These are phyloP conservation scores for Neurospora sp. DNA, from an alignment of 495 filamentous ascomycete species.

Conservation along the genomic window DNA sequence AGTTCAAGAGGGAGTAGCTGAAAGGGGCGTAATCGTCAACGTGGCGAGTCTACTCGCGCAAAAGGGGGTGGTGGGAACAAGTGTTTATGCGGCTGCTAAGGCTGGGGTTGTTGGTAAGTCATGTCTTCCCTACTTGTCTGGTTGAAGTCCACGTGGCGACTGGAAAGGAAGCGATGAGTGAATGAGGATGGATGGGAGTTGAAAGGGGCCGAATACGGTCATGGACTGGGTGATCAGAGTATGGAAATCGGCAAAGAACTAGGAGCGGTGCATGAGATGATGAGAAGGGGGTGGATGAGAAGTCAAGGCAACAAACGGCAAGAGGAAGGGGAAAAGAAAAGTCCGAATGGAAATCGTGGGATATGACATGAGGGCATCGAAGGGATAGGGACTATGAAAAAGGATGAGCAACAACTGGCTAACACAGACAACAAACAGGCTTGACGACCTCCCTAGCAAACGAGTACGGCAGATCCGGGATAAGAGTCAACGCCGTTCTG, in stretches of 20 bases:
- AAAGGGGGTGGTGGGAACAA: slow-evolving; percentile 52
- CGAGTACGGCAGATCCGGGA: slow-evolving; percentile 46
- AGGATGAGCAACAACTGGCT: background rate
- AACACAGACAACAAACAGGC: slow-evolving; percentile 24
- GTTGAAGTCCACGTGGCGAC: too few relatives aligned
- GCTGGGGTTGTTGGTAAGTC: slow-evolving; percentile 58
- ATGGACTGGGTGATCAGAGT: background rate
- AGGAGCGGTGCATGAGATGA: background rate
- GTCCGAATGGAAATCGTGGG: background rate
- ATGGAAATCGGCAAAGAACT: background rate
- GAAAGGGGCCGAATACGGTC: background rate
- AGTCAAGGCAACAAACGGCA: background rate
- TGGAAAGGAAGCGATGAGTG: too few relatives aligned
- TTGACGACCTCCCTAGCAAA: slow-evolving; percentile 60
- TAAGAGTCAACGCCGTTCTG: slow-evolving; percentile 72
- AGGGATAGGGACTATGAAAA: background rate
- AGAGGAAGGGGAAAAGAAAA: background rate
- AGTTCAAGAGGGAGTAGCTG: slow-evolving; percentile 19
- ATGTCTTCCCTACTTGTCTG: too few relatives aligned
- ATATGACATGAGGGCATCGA: background rate
- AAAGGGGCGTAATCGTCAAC: slow-evolving; percentile 52
- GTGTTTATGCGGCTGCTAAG: slow-evolving; percentile 70
- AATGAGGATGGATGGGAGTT: background rate
- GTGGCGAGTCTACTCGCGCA: slow-evolving; percentile 61
- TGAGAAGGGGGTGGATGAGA: background rate